A percentile compares a stretch with the other conserved stretches of the same genome.
Evolutionary conservation across 73 alveolate species (phyloP).

Genomic region (Tetrahymena borealis): DNA sequence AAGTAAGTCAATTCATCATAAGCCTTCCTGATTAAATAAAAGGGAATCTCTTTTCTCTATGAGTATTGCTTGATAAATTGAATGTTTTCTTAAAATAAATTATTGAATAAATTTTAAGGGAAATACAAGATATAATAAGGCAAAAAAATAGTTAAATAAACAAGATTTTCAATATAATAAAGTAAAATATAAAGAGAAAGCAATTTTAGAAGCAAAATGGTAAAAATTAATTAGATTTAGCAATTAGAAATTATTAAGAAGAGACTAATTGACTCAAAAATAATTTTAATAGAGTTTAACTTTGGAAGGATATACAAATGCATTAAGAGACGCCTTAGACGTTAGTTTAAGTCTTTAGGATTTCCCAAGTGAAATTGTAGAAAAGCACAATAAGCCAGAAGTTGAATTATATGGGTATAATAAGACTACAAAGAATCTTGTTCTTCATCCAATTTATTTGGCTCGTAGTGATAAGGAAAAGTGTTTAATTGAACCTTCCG

Average conservation of each 20-base stretch:
- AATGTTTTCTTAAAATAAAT: background rate
- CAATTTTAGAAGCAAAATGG: background rate
- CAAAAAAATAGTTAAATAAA: background rate
- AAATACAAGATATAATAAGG: background rate
- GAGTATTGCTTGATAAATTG: background rate
- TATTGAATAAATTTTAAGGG: background rate
- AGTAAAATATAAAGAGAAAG: background rate
- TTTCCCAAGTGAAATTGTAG: background rate
- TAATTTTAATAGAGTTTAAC: background rate
- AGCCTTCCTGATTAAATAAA: background rate
- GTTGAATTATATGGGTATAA: background rate
- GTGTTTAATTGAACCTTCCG: constrained; percentile 63
- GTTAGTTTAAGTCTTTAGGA: background rate
- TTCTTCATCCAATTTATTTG: constrained; percentile 52
- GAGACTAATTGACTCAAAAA: background rate
- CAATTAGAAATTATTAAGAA: background rate
- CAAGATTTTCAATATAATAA: background rate
- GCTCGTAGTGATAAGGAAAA: constrained; percentile 78
- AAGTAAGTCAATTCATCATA: too few species aligned
- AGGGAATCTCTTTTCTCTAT: background rate
- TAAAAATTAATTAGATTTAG: background rate
- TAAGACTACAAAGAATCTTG: constrained; percentile 4
- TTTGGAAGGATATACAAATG: background rate
- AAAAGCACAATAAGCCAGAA: background rate
- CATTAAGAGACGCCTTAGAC: background rate